These are phyloP conservation scores for Nosema muscidifuracis DNA, from an alignment of 371 early-diverging fungal species.

Conservation along the genomic window DNA sequence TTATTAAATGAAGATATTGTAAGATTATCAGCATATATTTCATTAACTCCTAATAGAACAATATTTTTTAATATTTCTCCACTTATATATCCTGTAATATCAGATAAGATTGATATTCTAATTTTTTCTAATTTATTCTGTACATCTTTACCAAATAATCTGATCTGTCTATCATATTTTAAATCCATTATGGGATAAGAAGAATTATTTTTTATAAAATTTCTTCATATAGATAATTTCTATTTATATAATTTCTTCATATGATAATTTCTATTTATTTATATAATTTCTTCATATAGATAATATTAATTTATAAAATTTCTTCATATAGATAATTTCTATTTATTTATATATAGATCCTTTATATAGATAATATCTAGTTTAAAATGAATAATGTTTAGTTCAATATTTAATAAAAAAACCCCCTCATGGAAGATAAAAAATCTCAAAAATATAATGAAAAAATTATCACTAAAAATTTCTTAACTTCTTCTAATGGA, in stretches of 20 bases:
- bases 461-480: slow-evolving; percentile 30
- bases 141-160: slow-evolving; percentile 55
- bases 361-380: too few species aligned
- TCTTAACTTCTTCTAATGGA: slow-evolving; percentile 40
- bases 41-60: slow-evolving; percentile 34
- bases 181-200: slow-evolving; percentile 6
- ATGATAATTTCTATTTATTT: too few species aligned
- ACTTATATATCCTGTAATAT: slow-evolving; percentile 4
- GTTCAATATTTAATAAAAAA: too few species aligned
- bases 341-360: too few species aligned
- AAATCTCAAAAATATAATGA: slow-evolving; percentile 51
- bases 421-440: too few species aligned
- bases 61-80: slow-evolving; percentile 56
- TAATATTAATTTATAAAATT: too few species aligned
- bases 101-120: background rate
- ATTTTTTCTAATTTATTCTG: slow-evolving; percentile 42
- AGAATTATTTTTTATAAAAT: too few species aligned
- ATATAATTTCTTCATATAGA: too few species aligned
- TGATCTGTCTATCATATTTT: slow-evolving; percentile 57
- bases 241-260: too few species aligned
- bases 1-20: slow-evolving; percentile 15
- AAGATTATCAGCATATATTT: slow-evolving; percentile 14
- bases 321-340: too few species aligned
- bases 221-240: too few species aligned
- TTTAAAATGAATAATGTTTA: too few species aligned